A percentile compares a stretch with the other conserved stretches of the same genome.
Conservation (phyloP, 2,329 filamentous ascomycete species). For the Colletotrichum sidae region DNA sequence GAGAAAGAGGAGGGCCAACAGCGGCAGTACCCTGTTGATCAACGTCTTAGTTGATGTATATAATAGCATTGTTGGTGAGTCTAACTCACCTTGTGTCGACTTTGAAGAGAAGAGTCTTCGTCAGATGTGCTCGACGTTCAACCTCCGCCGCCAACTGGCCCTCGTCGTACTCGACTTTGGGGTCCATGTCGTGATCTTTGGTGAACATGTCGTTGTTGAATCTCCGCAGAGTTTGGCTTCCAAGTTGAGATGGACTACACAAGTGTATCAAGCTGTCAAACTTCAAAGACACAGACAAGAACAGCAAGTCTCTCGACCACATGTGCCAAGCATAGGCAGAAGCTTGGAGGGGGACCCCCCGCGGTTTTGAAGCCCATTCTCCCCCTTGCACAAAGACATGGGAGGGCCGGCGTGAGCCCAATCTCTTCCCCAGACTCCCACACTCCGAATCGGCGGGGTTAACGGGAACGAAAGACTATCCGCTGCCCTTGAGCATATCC, state of each 20-base stretch:
- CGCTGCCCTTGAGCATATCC: background rate
- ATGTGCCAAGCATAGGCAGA: slow-evolving; percentile 24
- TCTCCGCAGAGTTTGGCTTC: background rate
- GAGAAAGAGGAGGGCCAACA: slow-evolving; percentile 73
- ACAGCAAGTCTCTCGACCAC: slow-evolving; percentile 8
- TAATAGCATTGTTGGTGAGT: background rate
- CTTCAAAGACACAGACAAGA: background rate
- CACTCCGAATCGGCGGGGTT: slow-evolving; percentile 13
- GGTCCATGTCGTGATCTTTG: slow-evolving; percentile 32
- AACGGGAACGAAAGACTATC: background rate
- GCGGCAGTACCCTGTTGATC: slow-evolving; percentile 65
- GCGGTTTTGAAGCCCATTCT: slow-evolving; percentile 31
- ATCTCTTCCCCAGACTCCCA: slow-evolving; percentile 23
- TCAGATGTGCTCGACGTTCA: slow-evolving; percentile 38
- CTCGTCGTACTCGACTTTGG: slow-evolving; percentile 39
- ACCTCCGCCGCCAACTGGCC: slow-evolving; percentile 35
- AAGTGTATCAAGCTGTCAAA: background rate
- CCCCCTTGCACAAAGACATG: no score
- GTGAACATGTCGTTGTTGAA: slow-evolving; percentile 1
- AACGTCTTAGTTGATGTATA: slow-evolving; percentile 3
- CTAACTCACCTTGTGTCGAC: slow-evolving; percentile 42
- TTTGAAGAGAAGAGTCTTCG: slow-evolving; percentile 44
- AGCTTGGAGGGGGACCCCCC: slow-evolving; percentile 22
- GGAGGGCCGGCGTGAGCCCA: no score
- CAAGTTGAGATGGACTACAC: background rate